These are phyloP conservation scores for Anisogramma anomala DNA, from an alignment of 2,329 filamentous ascomycete species.

Conservation along the genomic window DNA sequence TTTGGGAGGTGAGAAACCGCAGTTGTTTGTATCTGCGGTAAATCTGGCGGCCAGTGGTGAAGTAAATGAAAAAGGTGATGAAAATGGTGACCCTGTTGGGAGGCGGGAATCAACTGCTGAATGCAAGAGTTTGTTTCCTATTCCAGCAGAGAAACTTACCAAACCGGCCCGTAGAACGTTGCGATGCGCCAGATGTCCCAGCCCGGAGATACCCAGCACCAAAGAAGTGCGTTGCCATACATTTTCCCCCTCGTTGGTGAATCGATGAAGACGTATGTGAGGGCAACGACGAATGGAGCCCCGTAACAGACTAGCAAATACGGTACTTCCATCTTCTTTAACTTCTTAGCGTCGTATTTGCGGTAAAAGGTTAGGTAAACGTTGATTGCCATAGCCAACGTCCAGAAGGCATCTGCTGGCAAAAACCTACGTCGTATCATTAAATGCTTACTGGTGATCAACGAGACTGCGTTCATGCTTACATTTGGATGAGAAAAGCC, in stretches of 20 bases:
- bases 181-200: conserved; percentile 65
- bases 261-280: conserved; percentile 55
- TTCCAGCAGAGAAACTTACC: too few relatives aligned
- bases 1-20: conserved; percentile 35
- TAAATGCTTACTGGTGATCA: background rate
- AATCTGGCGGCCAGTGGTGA: conserved; percentile 52
- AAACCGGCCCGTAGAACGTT: conserved; percentile 63
- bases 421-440: conserved; percentile 51
- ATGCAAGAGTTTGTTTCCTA: too few relatives aligned
- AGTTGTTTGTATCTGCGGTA: conserved; percentile 55
- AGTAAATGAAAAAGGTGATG: conserved; percentile 53
- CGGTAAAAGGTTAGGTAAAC: conserved; percentile 72
- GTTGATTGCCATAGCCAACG: conserved; percentile 71
- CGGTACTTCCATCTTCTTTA: conserved; percentile 57
- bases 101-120: too few relatives aligned
- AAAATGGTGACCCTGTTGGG: conserved; percentile 44
- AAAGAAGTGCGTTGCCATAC: conserved; percentile 64
- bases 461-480: conserved; percentile 22
- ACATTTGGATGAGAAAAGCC: conserved; percentile 74
- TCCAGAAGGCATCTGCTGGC: conserved; percentile 66
- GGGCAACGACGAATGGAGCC: conserved; percentile 55
- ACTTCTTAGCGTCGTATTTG: conserved; percentile 53
- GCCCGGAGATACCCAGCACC: conserved; percentile 65
- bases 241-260: conserved; percentile 39
- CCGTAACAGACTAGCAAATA: conserved; percentile 65